phyloP scores from a whole-genome alignment of 2,329 filamentous ascomycete genomes.

The Colletotrichum karsti region DNA sequence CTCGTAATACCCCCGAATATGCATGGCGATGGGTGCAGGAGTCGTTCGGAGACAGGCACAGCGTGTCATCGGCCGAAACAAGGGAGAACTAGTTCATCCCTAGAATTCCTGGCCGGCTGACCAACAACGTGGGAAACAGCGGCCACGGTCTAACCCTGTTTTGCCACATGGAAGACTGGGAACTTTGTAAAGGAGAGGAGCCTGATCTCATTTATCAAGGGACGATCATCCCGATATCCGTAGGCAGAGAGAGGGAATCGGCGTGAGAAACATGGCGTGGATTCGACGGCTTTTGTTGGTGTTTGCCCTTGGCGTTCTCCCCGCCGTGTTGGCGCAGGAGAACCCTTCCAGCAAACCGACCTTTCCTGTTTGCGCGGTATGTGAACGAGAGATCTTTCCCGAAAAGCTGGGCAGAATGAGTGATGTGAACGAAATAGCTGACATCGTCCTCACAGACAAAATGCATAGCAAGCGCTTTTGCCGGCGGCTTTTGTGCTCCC shows the following conservation, averaged over 20 bases:
- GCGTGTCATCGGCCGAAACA: constrained; percentile 14
- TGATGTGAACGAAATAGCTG: too few species aligned
- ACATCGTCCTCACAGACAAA: not conserved
- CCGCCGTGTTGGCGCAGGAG: constrained; percentile 6
- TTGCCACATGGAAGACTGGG: constrained; percentile 13
- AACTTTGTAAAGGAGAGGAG: not conserved
- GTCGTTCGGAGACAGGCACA: not conserved
- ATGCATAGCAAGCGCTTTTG: constrained; percentile 24
- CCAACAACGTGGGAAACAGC: not conserved
- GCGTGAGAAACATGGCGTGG: constrained; percentile 6
- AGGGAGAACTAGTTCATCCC: constrained; percentile 4
- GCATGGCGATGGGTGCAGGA: not conserved
- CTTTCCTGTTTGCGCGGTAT: constrained; percentile 30
- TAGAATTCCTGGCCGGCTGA: not conserved
- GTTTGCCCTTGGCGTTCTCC: constrained; percentile 8
- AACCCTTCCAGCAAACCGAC: not conserved
- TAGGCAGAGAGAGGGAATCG: not conserved
- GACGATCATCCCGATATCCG: constrained; percentile 12
- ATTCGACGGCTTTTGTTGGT: constrained; percentile 3
- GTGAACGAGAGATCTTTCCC: too few species aligned
- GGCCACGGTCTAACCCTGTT: not conserved
- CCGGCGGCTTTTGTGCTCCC: constrained; percentile 28
- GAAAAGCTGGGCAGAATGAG: too few species aligned
- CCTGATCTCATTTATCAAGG: constrained; percentile 10
- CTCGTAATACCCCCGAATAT: not conserved